Evolutionary conservation across 73 alveolate species (phyloP).

Genomic region (Tetrahymena borealis): DNA sequence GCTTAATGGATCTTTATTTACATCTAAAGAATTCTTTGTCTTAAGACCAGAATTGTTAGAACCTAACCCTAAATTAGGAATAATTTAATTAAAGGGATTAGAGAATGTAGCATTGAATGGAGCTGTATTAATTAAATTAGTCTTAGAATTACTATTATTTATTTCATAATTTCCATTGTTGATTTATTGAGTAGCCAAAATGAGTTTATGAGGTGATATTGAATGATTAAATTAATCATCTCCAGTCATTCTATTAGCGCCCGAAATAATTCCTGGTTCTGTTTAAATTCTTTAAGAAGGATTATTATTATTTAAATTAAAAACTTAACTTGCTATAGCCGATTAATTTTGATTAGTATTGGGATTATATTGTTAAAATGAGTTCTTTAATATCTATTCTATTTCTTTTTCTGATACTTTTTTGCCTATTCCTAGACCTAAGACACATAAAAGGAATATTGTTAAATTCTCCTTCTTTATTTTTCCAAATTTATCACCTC

Average conservation of each 20-base stretch:
- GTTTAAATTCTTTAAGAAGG: neutral
- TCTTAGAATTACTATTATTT: neutral
- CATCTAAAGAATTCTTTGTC: neutral
- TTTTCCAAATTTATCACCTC: neutral
- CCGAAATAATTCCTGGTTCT: no score
- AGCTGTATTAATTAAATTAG: neutral
- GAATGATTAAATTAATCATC: neutral
- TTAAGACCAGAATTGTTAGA: neutral
- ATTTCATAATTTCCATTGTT: neutral
- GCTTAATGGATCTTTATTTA: neutral
- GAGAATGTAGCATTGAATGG: neutral
- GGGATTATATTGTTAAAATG: neutral
- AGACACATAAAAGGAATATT: neutral
- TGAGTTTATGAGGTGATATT: neutral
- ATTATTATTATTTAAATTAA: neutral
- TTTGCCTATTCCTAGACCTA: neutral
- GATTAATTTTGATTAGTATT: neutral
- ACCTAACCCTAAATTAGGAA: neutral
- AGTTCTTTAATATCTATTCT: neutral
- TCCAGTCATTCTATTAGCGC: neutral
- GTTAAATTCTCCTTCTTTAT: neutral
- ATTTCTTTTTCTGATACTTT: neutral
- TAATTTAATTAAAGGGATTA: neutral
- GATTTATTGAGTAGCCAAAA: neutral
- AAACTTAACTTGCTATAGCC: neutral